These are phyloP conservation scores for Conoideocrella luteorostrata DNA, from an alignment of 2,329 filamentous ascomycete species.

Conservation along the genomic window DNA sequence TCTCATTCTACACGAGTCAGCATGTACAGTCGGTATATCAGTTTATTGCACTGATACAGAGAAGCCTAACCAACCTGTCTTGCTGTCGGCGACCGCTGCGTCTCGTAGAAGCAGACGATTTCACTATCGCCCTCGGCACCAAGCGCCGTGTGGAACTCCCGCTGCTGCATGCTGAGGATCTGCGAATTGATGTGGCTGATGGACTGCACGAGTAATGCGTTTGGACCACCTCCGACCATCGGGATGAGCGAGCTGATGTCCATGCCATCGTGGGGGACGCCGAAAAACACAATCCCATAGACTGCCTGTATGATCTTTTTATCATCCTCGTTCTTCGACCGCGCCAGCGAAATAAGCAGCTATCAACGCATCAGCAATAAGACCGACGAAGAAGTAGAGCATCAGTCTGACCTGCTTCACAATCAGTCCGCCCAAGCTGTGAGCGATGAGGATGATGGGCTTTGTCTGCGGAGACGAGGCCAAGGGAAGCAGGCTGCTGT, in stretches of 20 bases:
- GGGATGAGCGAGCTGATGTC: constrained; percentile 7
- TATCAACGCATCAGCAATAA: neutral
- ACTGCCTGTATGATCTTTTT: constrained; percentile 5
- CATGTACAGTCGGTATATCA: no score
- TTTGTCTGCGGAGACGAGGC: no score
- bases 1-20: constrained; percentile 10
- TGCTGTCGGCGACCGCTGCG: no score
- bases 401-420: constrained; percentile 9
- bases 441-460: constrained; percentile 11
- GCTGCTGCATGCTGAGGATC: no score
- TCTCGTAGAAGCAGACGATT: no score
- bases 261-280: constrained; percentile 12
- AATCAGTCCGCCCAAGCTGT: constrained; percentile 6
- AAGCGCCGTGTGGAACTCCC: no score
- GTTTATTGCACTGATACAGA: no score
- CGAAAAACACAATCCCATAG: constrained; percentile 11
- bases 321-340: neutral
- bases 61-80: no score
- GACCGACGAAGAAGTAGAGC: neutral
- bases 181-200: neutral
- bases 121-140: no score
- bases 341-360: neutral
- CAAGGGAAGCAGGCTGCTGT: neutral
- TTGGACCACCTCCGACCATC: constrained; percentile 11
- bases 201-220: constrained; percentile 8